These are phyloP conservation scores for Trypanosoma melophagium DNA, from an alignment of 208 protist species.

Conservation along the genomic window DNA sequence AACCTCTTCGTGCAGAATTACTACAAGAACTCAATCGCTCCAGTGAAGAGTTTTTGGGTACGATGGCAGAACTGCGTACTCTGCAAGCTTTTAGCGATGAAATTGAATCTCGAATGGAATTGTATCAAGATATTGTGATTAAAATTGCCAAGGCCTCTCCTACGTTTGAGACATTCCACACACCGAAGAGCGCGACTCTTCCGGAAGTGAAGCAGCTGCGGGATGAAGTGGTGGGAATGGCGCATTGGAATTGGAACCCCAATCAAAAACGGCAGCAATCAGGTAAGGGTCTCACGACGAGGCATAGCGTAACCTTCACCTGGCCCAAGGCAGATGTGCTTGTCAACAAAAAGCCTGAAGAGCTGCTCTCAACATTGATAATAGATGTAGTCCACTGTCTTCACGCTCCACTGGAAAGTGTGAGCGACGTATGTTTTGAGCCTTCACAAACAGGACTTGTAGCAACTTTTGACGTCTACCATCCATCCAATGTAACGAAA, in stretches of 20 bases:
- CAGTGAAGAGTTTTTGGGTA: not conserved
- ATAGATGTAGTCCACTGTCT: conserved; percentile 38
- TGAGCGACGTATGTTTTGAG: conserved; percentile 30
- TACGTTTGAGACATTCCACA: not conserved
- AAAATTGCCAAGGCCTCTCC: not conserved
- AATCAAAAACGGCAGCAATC: not conserved
- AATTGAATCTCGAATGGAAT: conserved; percentile 10
- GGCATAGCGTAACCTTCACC: conserved; percentile 35
- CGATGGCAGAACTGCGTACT: conserved; percentile 15
- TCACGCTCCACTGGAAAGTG: conserved; percentile 33
- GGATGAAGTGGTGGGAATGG: conserved; percentile 2
- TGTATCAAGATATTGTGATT: conserved; percentile 15
- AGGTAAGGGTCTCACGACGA: conserved; percentile 31
- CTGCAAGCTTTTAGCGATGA: conserved; percentile 17
- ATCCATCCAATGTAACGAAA: conserved; percentile 24
- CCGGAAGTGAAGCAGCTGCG: conserved; percentile 1
- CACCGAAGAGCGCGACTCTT: not conserved
- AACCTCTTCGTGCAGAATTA: conserved; percentile 3
- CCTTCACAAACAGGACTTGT: conserved; percentile 23
- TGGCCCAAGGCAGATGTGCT: conserved; percentile 35
- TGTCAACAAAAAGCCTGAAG: conserved; percentile 45
- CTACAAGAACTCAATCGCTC: conserved; percentile 1
- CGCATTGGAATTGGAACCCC: conserved; percentile 3
- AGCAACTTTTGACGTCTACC: conserved; percentile 38
- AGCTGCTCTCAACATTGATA: conserved; percentile 32